A percentile compares a stretch with the other conserved stretches of the same genome.
Conservation (phyloP, 2,329 filamentous ascomycete genomes). For the Penicillium sp. region DNA sequence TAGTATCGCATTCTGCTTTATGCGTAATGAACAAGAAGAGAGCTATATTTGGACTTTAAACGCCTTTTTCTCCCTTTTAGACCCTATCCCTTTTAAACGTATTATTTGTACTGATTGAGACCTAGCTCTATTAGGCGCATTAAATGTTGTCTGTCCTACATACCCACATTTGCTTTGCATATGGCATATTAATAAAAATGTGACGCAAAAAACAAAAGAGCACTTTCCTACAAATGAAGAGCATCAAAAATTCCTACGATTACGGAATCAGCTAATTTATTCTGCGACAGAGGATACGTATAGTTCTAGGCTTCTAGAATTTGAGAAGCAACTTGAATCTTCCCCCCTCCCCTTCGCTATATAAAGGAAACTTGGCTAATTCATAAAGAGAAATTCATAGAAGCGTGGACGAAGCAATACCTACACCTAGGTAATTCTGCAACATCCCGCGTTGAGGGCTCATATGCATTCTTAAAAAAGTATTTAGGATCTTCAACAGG, state of each 20-base stretch:
- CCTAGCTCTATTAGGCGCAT: conserved; percentile 3
- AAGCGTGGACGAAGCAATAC: conserved; percentile 1
- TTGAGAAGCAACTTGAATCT: background rate
- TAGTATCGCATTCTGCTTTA: conserved; percentile 4
- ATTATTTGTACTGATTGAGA: conserved; percentile 1
- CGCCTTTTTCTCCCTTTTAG: background rate
- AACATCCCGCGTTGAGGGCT: conserved; percentile 4
- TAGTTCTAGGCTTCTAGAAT: background rate
- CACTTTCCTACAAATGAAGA: background rate
- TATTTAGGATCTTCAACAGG: conserved; percentile 2
- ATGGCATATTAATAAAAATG: conserved; percentile 4
- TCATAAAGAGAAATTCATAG: conserved; percentile 6
- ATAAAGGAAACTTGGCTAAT: conserved; percentile 8
- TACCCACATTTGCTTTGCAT: background rate
- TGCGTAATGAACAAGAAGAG: background rate
- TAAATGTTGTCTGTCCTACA: background rate
- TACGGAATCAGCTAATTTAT: conserved; percentile 4
- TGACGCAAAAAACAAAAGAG: background rate
- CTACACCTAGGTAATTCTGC: conserved; percentile 6
- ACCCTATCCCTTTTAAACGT: background rate
- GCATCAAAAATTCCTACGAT: conserved; percentile 1
- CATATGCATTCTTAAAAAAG: conserved; percentile 5
- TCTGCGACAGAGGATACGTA: conserved; percentile 1
- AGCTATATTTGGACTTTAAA: conserved; percentile 1
- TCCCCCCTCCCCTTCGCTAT: conserved; percentile 1